phyloP scores from a whole-genome alignment of 225 moss, liverwort and hornwort genomes.

The Pleurozium schreberi region DNA sequence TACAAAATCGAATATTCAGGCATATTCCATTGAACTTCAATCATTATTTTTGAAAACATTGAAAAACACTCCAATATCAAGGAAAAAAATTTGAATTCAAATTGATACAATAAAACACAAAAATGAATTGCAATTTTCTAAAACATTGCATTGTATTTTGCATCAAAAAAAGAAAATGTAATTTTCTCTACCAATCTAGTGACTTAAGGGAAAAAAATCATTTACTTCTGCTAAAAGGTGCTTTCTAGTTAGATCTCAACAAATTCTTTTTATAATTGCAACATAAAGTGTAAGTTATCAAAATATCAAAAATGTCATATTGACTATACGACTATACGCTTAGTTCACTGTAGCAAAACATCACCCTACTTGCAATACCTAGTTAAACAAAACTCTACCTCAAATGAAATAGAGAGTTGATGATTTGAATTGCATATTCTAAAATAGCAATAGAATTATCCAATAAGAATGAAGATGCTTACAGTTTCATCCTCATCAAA shows the following conservation, averaged over 20 bases:
- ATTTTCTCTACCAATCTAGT: not conserved
- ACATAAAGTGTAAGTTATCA: not conserved
- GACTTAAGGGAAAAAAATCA: not conserved
- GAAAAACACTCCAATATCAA: too few species aligned
- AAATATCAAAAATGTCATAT: not conserved
- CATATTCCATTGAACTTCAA: too few species aligned
- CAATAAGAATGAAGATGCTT: not conserved
- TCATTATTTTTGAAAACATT: not conserved
- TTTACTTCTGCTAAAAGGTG: not conserved
- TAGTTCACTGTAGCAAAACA: not conserved
- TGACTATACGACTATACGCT: accelerated
- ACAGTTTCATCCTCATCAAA: slow-evolving; percentile 93
- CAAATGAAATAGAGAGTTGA: not conserved
- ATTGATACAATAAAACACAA: not conserved
- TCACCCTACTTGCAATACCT: accelerated
- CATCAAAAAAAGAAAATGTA: not conserved
- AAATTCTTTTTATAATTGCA: too few species aligned
- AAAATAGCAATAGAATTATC: not conserved
- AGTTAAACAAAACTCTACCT: not conserved
- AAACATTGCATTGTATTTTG: not conserved
- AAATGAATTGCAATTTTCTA: not conserved
- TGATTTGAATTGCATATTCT: not conserved
- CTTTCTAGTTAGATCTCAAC: not conserved
- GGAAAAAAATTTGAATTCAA: too few species aligned
- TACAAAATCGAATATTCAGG: not conserved